phyloP scores from a whole-genome alignment of 805 yeast species.

The Yamadazyma akitaensis region DNA sequence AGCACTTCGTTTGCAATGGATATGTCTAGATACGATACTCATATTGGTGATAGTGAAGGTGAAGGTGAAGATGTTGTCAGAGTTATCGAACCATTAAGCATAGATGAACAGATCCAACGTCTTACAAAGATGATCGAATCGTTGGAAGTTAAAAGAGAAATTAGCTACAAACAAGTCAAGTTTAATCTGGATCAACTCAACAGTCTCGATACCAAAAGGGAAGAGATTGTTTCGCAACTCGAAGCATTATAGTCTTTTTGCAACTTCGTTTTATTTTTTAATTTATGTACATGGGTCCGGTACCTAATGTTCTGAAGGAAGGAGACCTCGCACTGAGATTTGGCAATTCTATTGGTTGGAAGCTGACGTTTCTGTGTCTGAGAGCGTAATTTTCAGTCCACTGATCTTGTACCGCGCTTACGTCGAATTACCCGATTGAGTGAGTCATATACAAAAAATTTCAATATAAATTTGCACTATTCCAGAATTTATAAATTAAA shows the following conservation, averaged over 20 bases:
- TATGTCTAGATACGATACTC: conserved; percentile 12
- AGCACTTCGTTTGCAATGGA: conserved; percentile 1
- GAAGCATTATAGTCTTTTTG: neutral
- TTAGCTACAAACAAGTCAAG: neutral
- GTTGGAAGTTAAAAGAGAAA: conserved; percentile 3
- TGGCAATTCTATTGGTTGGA: neutral
- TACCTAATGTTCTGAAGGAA: neutral
- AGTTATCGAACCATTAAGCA: conserved; percentile 9
- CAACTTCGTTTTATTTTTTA: neutral
- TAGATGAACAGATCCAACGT: conserved; percentile 6
- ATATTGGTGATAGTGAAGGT: conserved; percentile 12
- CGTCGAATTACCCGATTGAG: conserved; percentile 17
- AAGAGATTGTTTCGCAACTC: neutral
- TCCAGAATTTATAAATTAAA: neutral
- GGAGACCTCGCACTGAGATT: neutral
- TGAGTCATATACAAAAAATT: conserved; percentile 15
- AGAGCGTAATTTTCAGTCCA: conserved; percentile 1
- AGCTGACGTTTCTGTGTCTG: neutral
- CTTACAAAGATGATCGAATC: conserved; percentile 3
- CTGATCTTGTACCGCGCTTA: conserved; percentile 21
- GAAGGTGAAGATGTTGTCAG: neutral
- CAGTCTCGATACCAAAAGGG: neutral
- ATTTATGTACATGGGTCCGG: neutral
- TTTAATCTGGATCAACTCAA: neutral
- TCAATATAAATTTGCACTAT: neutral